Conservation (phyloP, 2,329 filamentous ascomycete species). For the Podosphaera xanthii region DNA sequence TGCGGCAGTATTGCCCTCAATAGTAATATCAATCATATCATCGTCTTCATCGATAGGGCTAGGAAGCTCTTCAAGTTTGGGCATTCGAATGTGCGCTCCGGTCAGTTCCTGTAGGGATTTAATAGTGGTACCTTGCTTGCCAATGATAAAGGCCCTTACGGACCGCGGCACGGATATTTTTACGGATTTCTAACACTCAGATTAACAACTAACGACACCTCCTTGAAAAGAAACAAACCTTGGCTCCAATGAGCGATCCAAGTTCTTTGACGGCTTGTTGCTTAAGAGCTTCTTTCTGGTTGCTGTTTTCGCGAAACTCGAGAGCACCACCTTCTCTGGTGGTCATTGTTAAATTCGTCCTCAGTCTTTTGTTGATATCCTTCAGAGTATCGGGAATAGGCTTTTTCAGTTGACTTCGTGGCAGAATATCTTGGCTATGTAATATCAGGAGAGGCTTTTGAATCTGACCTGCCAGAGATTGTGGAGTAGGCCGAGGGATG, state of each 20-base stretch:
- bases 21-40: slow-evolving; percentile 64
- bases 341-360: slow-evolving; percentile 61
- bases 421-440: slow-evolving; percentile 46
- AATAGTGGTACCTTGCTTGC: slow-evolving; percentile 72
- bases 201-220: slow-evolving; percentile 5
- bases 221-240: slow-evolving; percentile 28
- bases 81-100: slow-evolving; percentile 74
- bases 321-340: slow-evolving; percentile 48
- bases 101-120: slow-evolving; percentile 76
- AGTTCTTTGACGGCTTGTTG: slow-evolving; percentile 77
- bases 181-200: slow-evolving; percentile 30
- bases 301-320: slow-evolving; percentile 68
- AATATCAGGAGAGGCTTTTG: slow-evolving; percentile 54
- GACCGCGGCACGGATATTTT: slow-evolving; percentile 66
- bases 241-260: slow-evolving; percentile 66
- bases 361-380: slow-evolving; percentile 80
- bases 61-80: slow-evolving; percentile 46
- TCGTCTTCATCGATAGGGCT: slow-evolving; percentile 42
- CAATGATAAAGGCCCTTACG: slow-evolving; percentile 75
- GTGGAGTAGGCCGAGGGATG: slow-evolving; percentile 16
- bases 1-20: slow-evolving; percentile 80
- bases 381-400: slow-evolving; percentile 67
- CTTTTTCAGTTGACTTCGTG: slow-evolving; percentile 57
- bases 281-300: slow-evolving; percentile 46
- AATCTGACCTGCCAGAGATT: slow-evolving; percentile 55